These are phyloP conservation scores for Cytospora chrysosperma DNA, from an alignment of 2,329 filamentous ascomycete genomes.

Conservation along the genomic window DNA sequence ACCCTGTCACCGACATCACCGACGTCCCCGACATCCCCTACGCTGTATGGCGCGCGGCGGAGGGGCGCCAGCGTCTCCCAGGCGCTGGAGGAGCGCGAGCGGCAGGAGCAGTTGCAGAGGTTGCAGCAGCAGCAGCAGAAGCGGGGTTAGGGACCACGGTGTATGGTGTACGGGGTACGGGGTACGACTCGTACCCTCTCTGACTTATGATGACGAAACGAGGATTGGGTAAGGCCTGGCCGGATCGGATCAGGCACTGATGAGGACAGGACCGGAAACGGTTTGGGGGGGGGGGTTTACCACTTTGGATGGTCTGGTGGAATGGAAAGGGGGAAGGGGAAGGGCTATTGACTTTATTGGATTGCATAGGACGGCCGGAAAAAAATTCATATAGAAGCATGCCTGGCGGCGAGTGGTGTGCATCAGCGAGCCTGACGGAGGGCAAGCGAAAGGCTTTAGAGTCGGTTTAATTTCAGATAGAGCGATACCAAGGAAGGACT, in stretches of 20 bases:
- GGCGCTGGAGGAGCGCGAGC: constrained; percentile 5
- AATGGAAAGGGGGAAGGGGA: neutral
- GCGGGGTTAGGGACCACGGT: too few species aligned
- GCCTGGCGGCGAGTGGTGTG: neutral
- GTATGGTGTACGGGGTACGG: too few species aligned
- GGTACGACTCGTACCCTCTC: too few species aligned
- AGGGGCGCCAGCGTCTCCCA: constrained; percentile 18
- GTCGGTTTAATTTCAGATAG: neutral
- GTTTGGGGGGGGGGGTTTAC: too few species aligned
- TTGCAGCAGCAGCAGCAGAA: constrained; percentile 6
- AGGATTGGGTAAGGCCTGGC: neutral
- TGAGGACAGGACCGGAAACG: too few species aligned
- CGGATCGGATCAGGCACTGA: neutral
- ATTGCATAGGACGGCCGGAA: too few species aligned
- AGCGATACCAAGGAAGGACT: neutral
- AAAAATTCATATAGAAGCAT: neutral
- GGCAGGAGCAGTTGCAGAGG: neutral
- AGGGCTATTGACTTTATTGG: too few species aligned
- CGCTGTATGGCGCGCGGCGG: constrained; percentile 11
- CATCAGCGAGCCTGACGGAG: neutral
- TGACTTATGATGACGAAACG: constrained; percentile 2
- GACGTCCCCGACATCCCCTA: neutral
- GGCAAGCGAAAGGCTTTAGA: neutral
- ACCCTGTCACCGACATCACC: neutral
- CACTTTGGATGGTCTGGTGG: neutral